Evolutionary conservation across 352 stramenopile genomes (phyloP), one percentile per base, ranked within the genome.

Genomic region (Globisporangium sylvaticum): DNA sequence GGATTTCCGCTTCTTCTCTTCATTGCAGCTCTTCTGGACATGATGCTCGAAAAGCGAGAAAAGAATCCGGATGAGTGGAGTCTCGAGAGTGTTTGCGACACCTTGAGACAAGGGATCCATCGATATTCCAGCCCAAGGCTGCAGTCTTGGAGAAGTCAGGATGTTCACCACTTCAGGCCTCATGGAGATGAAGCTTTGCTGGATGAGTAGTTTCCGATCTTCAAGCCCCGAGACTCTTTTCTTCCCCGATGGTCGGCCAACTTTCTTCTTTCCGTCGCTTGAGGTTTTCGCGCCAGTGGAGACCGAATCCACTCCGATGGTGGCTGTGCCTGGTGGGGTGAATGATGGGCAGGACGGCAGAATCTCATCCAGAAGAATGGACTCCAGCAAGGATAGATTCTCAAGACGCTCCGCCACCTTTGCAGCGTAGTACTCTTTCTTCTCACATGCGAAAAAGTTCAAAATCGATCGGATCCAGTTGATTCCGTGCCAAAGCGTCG

Each of bases 381-480:
- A 69, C 66, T 89, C 80, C 3, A 89, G 61, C 24, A 75, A 32
- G 2, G 78, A 65, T 1, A 84, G 57, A 37, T 87, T 78, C 53
- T 78, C 69, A 15, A 89, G 73, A 1, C 80, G 80, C 58, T 83
- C 61, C 4, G 75, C 54, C 4, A 86, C 75, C 48, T 78, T 84
- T 5, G 10, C 52, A 15, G 62, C 58, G 27, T 81, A 79, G 29
- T 75, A 81, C 2, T 77, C 58, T 20, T 57, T 65, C 22, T 39
- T 66, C 37, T 88, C 74, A 60, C 48, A 62, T 3, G 74, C 68
- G 58, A 88, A 89, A 22, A 84, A 87, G 22, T 83, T 85, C 25
- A 90, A 42, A 22, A 90, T 73, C 24, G 79, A 70, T 52, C 82
- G 80, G n/a, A 85, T 76, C 82, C 82, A 90, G 29, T 89, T 88